These are phyloP conservation scores for Acanthamoeba triangularis DNA, from an alignment of 208 protist species.

Conservation along the genomic window DNA sequence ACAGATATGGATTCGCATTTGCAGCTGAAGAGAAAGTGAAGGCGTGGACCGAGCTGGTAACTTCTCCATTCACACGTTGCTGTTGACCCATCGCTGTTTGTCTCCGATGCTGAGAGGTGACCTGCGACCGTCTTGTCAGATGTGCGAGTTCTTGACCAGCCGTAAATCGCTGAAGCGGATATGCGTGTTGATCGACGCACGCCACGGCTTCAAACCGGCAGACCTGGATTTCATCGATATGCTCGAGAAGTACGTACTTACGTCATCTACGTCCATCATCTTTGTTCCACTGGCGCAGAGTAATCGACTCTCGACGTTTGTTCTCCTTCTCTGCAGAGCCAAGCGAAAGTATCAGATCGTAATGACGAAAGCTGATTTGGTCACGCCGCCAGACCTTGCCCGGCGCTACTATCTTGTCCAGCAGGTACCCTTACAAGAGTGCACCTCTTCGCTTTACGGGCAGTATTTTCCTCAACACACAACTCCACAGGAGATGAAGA, in stretches of 20 bases:
- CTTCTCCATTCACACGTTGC: neutral
- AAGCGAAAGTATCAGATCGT: slow-evolving; percentile 18
- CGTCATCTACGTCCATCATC: too few species aligned
- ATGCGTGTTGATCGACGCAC: slow-evolving; percentile 45
- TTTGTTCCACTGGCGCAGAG: too few species aligned
- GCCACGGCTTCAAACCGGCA: neutral
- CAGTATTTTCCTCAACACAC: neutral
- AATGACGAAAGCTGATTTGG: neutral
- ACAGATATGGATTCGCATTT: slow-evolving; percentile 42
- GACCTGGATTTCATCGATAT: slow-evolving; percentile 28
- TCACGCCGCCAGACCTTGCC: slow-evolving; percentile 10
- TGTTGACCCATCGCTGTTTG: neutral
- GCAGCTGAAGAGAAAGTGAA: neutral
- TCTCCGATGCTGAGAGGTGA: neutral
- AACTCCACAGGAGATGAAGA: neutral
- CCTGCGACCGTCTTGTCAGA: neutral
- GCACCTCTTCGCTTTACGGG: too few species aligned
- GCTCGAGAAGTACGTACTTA: slow-evolving; percentile 44
- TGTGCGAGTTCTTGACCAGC: slow-evolving; percentile 25
- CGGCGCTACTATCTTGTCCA: neutral
- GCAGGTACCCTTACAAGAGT: neutral
- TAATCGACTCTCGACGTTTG: neutral
- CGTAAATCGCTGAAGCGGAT: neutral
- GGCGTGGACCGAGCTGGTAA: slow-evolving; percentile 14
- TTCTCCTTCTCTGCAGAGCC: neutral